These are phyloP conservation scores for Podospora appendiculata DNA, from an alignment of 495 filamentous ascomycete genomes.

Conservation along the genomic window DNA sequence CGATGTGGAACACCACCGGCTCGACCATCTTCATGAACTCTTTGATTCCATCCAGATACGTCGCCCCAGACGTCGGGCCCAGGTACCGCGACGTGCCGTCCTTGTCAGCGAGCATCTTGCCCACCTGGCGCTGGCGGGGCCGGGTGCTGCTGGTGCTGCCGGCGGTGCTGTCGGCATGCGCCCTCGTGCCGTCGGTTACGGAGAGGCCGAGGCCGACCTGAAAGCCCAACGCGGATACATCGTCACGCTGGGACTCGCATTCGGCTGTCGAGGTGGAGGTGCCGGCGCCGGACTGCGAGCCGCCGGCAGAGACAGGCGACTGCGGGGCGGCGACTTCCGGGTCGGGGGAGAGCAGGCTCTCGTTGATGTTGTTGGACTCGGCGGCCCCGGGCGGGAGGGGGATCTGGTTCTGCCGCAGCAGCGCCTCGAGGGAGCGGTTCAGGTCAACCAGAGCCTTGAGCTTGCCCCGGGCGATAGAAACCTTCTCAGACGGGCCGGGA, in stretches of 20 bases:
- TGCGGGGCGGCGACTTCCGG: background rate
- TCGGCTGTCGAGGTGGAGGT: background rate
- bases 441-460: constrained; percentile 19
- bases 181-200: no score
- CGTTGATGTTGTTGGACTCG: no score
- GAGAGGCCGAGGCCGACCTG: no score
- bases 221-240: no score
- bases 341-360: background rate
- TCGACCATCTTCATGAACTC: constrained; percentile 20
- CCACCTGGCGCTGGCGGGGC: background rate
- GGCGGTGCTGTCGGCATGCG: no score
- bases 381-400: background rate
- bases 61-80: constrained; percentile 32
- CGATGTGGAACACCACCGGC: constrained; percentile 2
- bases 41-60: constrained; percentile 31
- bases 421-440: background rate
- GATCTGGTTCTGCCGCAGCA: background rate
- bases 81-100: constrained; percentile 26
- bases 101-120: constrained; percentile 25
- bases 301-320: background rate
- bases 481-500: constrained; percentile 20
- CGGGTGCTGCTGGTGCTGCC: no score
- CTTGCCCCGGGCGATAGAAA: constrained; percentile 19
- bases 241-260: background rate
- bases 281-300: background rate